Conservation (phyloP, 179 eudicot genomes). For the Vitellaria paradoxa region DNA sequence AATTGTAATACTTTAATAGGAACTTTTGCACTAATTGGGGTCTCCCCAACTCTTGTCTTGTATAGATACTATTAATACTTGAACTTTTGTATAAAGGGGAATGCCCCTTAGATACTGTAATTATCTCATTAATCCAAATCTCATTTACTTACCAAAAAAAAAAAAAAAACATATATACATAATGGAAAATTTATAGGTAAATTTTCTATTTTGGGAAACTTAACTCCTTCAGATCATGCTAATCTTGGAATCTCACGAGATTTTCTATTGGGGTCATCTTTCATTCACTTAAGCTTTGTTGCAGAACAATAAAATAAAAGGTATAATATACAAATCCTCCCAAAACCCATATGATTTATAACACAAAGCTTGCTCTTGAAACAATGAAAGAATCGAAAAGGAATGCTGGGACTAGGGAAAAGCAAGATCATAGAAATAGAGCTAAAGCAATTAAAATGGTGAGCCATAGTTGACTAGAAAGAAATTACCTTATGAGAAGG, state of each 20-base stretch:
- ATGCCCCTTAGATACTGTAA: too few species aligned
- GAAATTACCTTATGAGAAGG: slow-evolving; percentile 10
- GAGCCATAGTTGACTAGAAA: background rate
- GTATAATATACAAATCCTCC: background rate
- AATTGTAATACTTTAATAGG: too few species aligned
- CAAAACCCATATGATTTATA: background rate
- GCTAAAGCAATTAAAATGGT: background rate
- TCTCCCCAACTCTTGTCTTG: too few species aligned
- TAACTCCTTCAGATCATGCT: background rate
- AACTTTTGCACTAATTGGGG: too few species aligned
- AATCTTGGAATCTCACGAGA: background rate
- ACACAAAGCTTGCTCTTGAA: background rate
- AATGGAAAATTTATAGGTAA: background rate
- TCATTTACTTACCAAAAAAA: too few species aligned
- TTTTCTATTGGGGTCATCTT: too few species aligned
- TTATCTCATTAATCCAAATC: too few species aligned
- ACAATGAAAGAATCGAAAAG: background rate
- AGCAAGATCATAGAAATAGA: background rate
- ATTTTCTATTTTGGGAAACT: background rate
- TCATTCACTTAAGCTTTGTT: background rate
- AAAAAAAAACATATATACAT: too few species aligned
- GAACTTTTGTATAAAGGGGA: too few species aligned
- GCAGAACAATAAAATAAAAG: background rate
- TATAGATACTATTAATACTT: too few species aligned
- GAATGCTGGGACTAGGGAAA: background rate